These are phyloP conservation scores for Phytophthora gonapodyides DNA, from an alignment of 352 stramenopile genomes.

Conservation along the genomic window DNA sequence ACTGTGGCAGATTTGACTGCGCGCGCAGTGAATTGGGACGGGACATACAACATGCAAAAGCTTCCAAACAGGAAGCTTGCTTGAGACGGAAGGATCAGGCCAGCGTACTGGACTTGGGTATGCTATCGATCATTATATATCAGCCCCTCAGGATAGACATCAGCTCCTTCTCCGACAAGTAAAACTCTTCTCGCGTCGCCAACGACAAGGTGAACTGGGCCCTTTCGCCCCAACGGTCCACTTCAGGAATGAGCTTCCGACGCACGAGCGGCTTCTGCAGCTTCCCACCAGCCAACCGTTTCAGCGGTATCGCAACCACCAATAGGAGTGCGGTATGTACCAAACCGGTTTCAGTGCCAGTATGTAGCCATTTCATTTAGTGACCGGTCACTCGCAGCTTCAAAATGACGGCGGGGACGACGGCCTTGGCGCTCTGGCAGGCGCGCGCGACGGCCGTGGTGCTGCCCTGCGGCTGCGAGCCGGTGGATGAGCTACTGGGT, in stretches of 20 bases:
- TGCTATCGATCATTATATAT: conserved; percentile 76
- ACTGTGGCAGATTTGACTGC: conserved; percentile 91
- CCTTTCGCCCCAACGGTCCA: conserved; percentile 4
- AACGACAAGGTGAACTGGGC: background rate
- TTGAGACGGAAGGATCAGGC: conserved; percentile 71
- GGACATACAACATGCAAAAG: conserved; percentile 8
- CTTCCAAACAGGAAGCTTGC: background rate
- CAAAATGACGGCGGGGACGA: conserved; percentile 16
- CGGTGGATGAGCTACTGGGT: conserved; percentile 57
- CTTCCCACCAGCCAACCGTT: conserved; percentile 27
- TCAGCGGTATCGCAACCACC: background rate
- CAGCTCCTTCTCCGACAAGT: conserved; percentile 51
- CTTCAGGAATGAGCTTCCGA: conserved; percentile 24
- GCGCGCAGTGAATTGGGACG: conserved; percentile 21
- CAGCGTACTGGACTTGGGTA: conserved; percentile 84
- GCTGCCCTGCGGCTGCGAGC: conserved; percentile 58
- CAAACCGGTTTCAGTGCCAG: background rate
- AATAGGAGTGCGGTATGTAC: too few relatives aligned
- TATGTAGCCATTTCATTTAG: conserved; percentile 9
- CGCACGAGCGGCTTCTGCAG: background rate
- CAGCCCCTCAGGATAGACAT: conserved; percentile 89
- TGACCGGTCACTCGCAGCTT: conserved; percentile 15
- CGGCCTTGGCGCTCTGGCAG: conserved; percentile 55
- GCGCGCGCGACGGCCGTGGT: conserved; percentile 30
- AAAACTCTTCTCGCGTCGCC: background rate